Base-by-base conservation (phyloP, 352 stramenopile species). In the Phytophthora litchii region DNA sequence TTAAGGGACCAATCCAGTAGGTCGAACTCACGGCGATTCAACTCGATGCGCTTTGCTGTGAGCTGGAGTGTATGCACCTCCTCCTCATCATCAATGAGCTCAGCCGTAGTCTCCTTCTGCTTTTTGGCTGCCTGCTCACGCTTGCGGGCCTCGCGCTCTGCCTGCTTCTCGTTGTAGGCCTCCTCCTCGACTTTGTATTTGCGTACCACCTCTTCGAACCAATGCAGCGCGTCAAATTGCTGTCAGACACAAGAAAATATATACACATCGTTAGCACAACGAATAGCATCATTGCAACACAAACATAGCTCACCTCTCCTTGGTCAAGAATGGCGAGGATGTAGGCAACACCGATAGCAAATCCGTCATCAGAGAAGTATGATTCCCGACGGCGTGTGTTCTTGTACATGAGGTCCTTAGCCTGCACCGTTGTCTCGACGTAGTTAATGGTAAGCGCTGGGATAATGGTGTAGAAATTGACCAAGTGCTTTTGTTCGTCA, bases 311-410 rank as follows among this genome's bases (percentile, higher is more conserved):
- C 56, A 93, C 83, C 64, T 93, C 82, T 62, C 83, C 82, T 70
- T 97, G 89, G 57, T 95, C 83, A 0, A 97, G 65, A 56, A 97
- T 95, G 20, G 89, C 84, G 7, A 98, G 76, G 19, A 97, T 89
- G 66, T 98, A 98, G 4, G 93, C 92, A 40, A 98, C 64, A 7
- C 95, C 95, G 20, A 98, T 92, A 27, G 94, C 91, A 74, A 98
- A 98, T 4, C 95, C 95, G 67, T 98, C 95, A 72, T 98, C 94
- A 10, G 90, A 93, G 58, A 98, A 98, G 65, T 98, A 98, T 35
- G 92, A 97, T 71, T 97, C 93, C 19, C 86, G 83, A n/a, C 83
- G 80, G 6, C 87, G 81, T 19, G 91, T 96, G 64, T 97, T 97
- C 79, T 98, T 98, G 74, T 97, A 96, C 91, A 98, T 97, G 40